Base-by-base conservation (phyloP, 2,329 filamentous ascomycete species). In the Nemania sp. region DNA sequence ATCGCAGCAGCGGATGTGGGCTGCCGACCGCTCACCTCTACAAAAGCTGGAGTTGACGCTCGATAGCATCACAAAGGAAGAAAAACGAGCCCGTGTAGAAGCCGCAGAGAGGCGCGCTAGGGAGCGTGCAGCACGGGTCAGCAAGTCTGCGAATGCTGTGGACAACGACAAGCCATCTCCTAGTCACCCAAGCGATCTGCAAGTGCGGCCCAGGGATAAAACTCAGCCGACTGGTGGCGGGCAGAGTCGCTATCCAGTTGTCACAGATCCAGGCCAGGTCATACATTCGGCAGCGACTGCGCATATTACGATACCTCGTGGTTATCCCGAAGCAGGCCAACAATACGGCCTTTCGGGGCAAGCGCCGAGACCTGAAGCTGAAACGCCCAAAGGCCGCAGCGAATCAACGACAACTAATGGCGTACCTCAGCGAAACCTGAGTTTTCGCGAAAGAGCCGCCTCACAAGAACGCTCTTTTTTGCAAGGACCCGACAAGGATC, bases 41-140 rank as follows among this genome's bases (percentile, higher is more conserved):
- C 94, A 99, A 76, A 95, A 89, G 79, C 85, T 99, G 67, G 94
- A 99, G 79, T 86, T 91, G 71, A 95, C 91, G 70, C 83, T 98
- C 71, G 90, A 90, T 75, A 92, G 90, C 77, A 94, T 97, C 75
- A 97, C 90, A 74, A 98, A 97, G 75, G 93, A 97, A 77, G 93
- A 97, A 76, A 96, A 96, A 75, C 85, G 94, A 65, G 92, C 92
- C 9, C 85, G 91, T 48, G 87, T 94, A 4, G 85, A 92, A 72
- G 90, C 94, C 69, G 92, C 92, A 5, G 94, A 97, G 74, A 82
- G 87, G 67, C 84, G 85, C 45, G 84, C 88, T 17, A 85, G 87
- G 67, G 88, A 94, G 70, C 82, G 81, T 67, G 80, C 79, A 12
- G 81, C 81, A 39, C 65, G 55, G 54, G 60, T 56, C 59, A 64